phyloP scores from a whole-genome alignment of 2,329 filamentous ascomycete species.

The Trichoderma atroviride region DNA sequence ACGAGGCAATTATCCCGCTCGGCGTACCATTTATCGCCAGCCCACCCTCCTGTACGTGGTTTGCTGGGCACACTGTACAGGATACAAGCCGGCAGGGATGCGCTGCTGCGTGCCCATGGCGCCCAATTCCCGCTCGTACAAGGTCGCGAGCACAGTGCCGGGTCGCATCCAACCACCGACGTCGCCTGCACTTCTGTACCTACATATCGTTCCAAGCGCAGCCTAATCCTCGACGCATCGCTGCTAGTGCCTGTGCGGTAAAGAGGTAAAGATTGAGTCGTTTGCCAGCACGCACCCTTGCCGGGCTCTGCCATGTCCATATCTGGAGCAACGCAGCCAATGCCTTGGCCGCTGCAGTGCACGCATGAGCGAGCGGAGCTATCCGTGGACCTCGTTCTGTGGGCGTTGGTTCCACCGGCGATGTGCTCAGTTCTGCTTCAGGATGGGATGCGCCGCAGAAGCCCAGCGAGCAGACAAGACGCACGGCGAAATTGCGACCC shows the following conservation, averaged over 20 bases:
- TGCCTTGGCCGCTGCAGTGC: constrained; percentile 18
- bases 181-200: not conserved
- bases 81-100: not conserved
- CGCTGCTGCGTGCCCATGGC: not conserved
- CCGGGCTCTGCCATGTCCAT: not conserved
- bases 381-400: constrained; percentile 16
- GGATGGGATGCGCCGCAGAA: not conserved
- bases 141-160: constrained; percentile 4
- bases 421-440: not conserved
- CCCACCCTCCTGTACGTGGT: constrained; percentile 20
- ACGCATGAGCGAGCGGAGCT: constrained; percentile 20
- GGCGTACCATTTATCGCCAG: constrained; percentile 18
- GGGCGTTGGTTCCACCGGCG: constrained; percentile 5
- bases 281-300: constrained; percentile 3
- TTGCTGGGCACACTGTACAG: constrained; percentile 9
- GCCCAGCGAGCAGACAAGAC: not conserved
- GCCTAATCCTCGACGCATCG: not conserved
- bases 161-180: not conserved
- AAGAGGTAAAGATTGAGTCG: not conserved
- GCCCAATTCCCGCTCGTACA: not conserved
- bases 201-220: not conserved
- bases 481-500: not conserved
- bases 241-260: not conserved
- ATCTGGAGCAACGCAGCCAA: constrained; percentile 15
- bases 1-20: constrained; percentile 26